Evolutionary conservation across 2,329 filamentous ascomycete species (phyloP).

Genomic region (Fusarium beomiforme): DNA sequence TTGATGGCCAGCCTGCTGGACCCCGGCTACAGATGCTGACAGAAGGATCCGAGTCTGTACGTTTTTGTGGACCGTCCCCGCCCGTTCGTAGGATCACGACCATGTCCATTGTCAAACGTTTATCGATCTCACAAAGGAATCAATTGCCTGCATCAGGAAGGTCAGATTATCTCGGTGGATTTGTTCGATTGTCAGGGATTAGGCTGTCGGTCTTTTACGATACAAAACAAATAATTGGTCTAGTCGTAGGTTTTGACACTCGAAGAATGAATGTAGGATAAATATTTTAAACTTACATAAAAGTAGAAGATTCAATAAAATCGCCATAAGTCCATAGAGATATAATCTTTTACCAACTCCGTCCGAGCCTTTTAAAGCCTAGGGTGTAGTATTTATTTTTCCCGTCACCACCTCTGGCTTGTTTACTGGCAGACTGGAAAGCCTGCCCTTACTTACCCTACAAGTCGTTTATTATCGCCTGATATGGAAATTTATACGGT

Average conservation of each 20-base stretch:
- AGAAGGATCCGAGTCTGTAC: not conserved
- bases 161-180: not conserved
- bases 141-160: not conserved
- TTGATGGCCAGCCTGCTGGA: not conserved
- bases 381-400: too few relatives aligned
- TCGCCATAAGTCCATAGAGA: too few relatives aligned
- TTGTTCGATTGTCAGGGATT: not conserved
- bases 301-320: too few relatives aligned
- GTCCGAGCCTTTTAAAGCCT: too few relatives aligned
- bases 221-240: not conserved
- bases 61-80: not conserved
- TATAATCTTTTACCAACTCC: too few relatives aligned
- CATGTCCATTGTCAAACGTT: not conserved
- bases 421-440: not conserved
- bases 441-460: not conserved
- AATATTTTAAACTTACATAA: too few relatives aligned
- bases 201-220: too few relatives aligned
- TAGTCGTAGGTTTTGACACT: too few relatives aligned
- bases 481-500: fast-evolving
- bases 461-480: not conserved
- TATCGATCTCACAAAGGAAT: not conserved
- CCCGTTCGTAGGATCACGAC: not conserved
- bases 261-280: too few relatives aligned
- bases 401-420: too few relatives aligned
- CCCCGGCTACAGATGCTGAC: not conserved